Evolutionary conservation across 371 early-diverging fungal species (phyloP), one percentile per base, ranked within the genome.

Genomic region (Mortierella sp.): DNA sequence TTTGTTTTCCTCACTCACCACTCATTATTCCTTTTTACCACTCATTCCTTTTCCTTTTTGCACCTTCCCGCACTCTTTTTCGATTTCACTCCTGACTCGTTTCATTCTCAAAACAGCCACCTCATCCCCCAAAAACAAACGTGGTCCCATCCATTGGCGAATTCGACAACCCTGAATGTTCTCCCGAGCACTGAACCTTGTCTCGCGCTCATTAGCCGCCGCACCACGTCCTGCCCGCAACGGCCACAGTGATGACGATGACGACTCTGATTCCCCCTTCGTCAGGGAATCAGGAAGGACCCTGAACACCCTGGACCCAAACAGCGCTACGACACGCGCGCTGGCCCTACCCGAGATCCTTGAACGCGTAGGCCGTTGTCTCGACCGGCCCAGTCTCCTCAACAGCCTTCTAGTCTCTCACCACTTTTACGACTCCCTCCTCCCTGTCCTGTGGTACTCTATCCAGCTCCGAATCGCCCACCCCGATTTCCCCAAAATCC

Each of bases 331-430:
- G 6, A 26, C 55, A 31, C 55, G 55, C 50, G 65, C 43, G 31
- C 37, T 71, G 24, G 61, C 13, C 7, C 71, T 71, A 2, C 71
- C 71, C 22, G 71, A 71, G 44, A 64, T 71, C 47, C 65, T 71
- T 10, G 48, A 64, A 2, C 29, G 24, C 11, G 52, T 71, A 19
- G 71, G 64, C 4, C 4, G 29, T 3, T 50, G 41, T 26, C 71
- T 71, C 7, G 71, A 64, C 40, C 50, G 40, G 4, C 24, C 14
- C 13, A 37, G 29, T 29, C 71, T 50, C 26, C n/a, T 50, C 22
- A 6, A 39, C 31, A 26, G 71, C 40, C 29, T 50, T n/a, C 26
- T 71, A 16, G 71, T 71, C 10, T 71, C 71, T 26, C 71, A 31
- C 9, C n/a, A 31, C 19, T 71, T 63, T 43, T 64, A 64, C 26